Conservation (phyloP, 169 alveolate genomes). For the Babesia bigemina region DNA sequence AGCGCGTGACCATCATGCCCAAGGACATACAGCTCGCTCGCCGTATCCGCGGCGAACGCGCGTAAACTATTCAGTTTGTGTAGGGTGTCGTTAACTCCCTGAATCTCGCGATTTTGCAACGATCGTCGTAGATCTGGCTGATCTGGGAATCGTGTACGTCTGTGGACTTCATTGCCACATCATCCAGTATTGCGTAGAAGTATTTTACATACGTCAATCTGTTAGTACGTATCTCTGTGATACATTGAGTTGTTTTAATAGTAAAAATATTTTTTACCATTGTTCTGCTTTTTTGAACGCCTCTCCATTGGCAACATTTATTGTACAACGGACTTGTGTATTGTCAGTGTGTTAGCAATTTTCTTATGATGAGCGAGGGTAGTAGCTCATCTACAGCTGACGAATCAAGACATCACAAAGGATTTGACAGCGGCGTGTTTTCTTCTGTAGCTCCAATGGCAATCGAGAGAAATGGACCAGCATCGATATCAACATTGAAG, state of each 20-base stretch:
- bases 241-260: neutral
- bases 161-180: too few relatives aligned
- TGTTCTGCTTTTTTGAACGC: neutral
- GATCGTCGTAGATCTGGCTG: too few relatives aligned
- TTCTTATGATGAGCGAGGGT: neutral
- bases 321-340: too few relatives aligned
- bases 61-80: slow-evolving; percentile 36
- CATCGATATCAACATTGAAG: too few relatives aligned
- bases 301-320: too few relatives aligned
- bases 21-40: slow-evolving; percentile 98
- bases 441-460: neutral
- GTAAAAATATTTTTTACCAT: neutral
- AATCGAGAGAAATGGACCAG: too few relatives aligned
- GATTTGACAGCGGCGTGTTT: slow-evolving; percentile 1
- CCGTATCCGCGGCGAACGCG: slow-evolving; percentile 97
- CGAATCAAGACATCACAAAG: neutral
- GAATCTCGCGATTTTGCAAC: too few relatives aligned
- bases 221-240: neutral
- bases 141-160: neutral
- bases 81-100: too few relatives aligned
- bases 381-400: too few relatives aligned
- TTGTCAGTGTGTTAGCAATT: too few relatives aligned
- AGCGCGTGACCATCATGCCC: slow-evolving; percentile 99
- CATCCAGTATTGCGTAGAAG: too few relatives aligned
- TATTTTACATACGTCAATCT: neutral